Evolutionary conservation across 306 rosid genomes (phyloP).

Genomic region (Dalbergia cochinchinensis): DNA sequence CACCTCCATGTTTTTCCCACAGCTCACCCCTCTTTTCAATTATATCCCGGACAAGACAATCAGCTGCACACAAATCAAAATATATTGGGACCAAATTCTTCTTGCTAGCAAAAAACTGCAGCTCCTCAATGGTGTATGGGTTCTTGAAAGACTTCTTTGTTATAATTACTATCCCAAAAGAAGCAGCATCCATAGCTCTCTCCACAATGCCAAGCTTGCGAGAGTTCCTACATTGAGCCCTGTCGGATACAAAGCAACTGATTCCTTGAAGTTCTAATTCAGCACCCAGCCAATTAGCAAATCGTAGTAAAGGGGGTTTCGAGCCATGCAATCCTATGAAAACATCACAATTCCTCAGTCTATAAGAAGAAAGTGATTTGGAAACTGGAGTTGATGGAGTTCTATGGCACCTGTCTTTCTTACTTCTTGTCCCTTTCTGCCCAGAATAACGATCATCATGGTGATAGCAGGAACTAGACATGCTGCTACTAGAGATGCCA

Average conservation of each 20-base stretch:
- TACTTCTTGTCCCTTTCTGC: slow-evolving; percentile 57
- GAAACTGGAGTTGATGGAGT: slow-evolving; percentile 56
- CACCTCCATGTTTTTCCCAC: slow-evolving; percentile 90
- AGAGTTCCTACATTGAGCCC: slow-evolving; percentile 73
- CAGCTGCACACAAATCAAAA: slow-evolving; percentile 80
- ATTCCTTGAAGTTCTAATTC: slow-evolving; percentile 91
- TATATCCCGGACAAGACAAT: slow-evolving; percentile 88
- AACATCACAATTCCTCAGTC: slow-evolving; percentile 77
- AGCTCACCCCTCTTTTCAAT: slow-evolving; percentile 91
- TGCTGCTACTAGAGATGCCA: slow-evolving; percentile 68
- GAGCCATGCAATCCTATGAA: slow-evolving; percentile 81
- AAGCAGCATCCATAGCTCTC: slow-evolving; percentile 90
- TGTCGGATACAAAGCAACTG: slow-evolving; percentile 80
- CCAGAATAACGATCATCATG: slow-evolving; percentile 50
- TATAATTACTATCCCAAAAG: slow-evolving; percentile 77
- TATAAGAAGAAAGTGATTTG: slow-evolving; percentile 70
- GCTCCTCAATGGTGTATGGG: slow-evolving; percentile 82
- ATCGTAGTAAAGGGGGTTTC: slow-evolving; percentile 69
- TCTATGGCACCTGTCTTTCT: slow-evolving; percentile 51
- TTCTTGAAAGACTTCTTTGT: slow-evolving; percentile 89
- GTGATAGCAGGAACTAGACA: slow-evolving; percentile 57
- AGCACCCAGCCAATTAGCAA: slow-evolving; percentile 81
- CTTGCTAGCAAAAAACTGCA: slow-evolving; percentile 72
- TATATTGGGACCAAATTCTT: slow-evolving; percentile 88
- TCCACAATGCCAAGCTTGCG: slow-evolving; percentile 70